Evolutionary conservation across 2,329 filamentous ascomycete species (phyloP).

Genomic region (Aureobasidium leucospermi): DNA sequence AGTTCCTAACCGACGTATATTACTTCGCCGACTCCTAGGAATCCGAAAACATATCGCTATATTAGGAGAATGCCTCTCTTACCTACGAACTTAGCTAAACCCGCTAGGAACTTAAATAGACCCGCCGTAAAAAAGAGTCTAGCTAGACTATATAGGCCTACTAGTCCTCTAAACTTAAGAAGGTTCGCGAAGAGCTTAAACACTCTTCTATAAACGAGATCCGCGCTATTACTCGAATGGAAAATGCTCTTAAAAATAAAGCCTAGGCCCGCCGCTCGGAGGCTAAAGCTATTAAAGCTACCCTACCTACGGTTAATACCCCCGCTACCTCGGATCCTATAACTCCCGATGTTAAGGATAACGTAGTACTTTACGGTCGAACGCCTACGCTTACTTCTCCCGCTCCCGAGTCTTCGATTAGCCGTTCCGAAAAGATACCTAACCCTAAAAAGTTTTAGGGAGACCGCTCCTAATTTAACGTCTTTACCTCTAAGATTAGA

Average conservation of each 20-base stretch:
- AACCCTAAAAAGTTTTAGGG: not conserved
- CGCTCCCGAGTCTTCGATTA: not conserved
- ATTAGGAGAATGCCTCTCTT: not conserved
- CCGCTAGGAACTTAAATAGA: not conserved
- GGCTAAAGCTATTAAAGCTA: not conserved
- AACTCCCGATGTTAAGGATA: not conserved
- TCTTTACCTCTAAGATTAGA: not conserved
- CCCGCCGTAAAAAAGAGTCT: not conserved
- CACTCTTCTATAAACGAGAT: not conserved
- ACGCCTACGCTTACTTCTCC: not conserved
- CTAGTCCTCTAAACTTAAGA: not conserved
- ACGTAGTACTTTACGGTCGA: not conserved
- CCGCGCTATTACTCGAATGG: not conserved
- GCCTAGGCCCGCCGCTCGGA: not conserved
- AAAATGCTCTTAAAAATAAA: not conserved
- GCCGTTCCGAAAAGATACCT: slow-evolving; percentile 1
- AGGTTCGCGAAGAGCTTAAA: not conserved
- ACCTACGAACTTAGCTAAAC: not conserved
- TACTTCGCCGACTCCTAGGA: not conserved
- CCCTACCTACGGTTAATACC: not conserved
- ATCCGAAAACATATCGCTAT: not conserved
- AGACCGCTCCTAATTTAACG: not conserved
- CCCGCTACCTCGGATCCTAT: not conserved
- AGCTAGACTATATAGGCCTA: not conserved
- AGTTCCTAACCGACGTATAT: not conserved